Base-by-base conservation (phyloP, 2,329 filamentous ascomycete genomes). In the Lachnellula suecica region DNA sequence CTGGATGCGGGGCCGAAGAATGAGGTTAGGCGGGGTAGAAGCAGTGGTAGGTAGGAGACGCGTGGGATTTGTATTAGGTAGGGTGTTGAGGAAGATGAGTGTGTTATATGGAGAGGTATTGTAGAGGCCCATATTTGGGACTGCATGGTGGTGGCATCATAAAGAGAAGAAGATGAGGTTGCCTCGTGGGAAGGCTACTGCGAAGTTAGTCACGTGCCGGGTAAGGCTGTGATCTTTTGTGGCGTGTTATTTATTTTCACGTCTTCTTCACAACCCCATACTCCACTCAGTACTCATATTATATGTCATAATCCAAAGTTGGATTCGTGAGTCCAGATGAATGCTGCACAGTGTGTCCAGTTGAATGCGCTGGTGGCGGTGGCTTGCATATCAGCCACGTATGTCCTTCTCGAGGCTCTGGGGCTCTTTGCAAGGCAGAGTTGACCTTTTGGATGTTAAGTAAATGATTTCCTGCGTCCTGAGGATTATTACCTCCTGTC, bases 21-120 rank as follows among this genome's bases (percentile, higher is more conserved):
- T 45, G 75, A 71, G 59, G 83, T 81, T 6, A 89, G 71, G 51
- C 75, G 79, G 15, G 81, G 78, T 3, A 88, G 75, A 23, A 89
- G 74, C 44, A 88, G 79, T 5, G 84, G 83, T 1, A 89, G 74
- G 70, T 89, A 89, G 9, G 84, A 87, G 31, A 89, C 71, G 23
- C 87, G 80, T 5, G 84, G 82, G 49, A 78, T 79, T 43, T 83
- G 79, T 54, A 88, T 76, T 76, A 70, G 47, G 35, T 68, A 69
- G 1, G 67, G 66, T 4, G 55, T 63, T 1, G 59, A 38, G 2
- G 64, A 67, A 4, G 62, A 63, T 3, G 61, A 52, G 46, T 69
- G 67, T 1, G 59, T 63, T 20, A 69, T 66, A 46, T 65, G 59
- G 15, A 69, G 60, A 8, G 67, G 66, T 15, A 69, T 65, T 11